Conservation (phyloP, 2,329 filamentous ascomycete genomes). For the Orbilia oligospora region DNA sequence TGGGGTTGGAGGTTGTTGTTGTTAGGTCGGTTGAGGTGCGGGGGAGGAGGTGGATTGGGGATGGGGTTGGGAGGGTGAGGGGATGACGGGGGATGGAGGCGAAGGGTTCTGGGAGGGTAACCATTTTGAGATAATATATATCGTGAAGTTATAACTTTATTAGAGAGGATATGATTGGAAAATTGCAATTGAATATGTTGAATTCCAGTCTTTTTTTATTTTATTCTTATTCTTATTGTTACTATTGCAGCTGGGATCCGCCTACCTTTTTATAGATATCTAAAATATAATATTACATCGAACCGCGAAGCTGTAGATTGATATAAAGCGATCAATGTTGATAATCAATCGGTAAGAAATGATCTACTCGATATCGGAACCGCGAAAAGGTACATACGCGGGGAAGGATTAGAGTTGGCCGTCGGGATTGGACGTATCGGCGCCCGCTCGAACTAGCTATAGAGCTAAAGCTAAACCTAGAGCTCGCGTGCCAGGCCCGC, state of each 20-base stretch:
- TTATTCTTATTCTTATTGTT: too few relatives aligned
- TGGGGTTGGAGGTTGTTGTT: slow-evolving; percentile 62
- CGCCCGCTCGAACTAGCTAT: too few relatives aligned
- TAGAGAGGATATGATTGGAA: neutral
- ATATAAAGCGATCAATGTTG: too few relatives aligned
- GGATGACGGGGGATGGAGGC: slow-evolving; percentile 74
- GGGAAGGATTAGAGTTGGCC: slow-evolving; percentile 15
- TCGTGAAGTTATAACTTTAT: slow-evolving; percentile 58
- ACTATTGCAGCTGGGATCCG: neutral
- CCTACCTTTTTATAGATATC: slow-evolving; percentile 3
- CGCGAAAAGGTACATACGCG: too few relatives aligned
- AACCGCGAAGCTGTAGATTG: neutral
- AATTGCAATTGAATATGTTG: slow-evolving; percentile 28
- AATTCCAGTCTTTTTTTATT: slow-evolving; percentile 4
- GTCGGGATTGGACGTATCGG: slow-evolving; percentile 19
- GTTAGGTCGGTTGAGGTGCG: slow-evolving; percentile 76
- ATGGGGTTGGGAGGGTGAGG: slow-evolving; percentile 76
- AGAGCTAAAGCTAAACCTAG: too few relatives aligned
- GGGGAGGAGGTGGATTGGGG: slow-evolving; percentile 77
- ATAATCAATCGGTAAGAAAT: too few relatives aligned
- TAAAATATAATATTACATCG: too few relatives aligned
- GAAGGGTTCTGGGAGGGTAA: slow-evolving; percentile 75
- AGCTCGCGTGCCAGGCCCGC: neutral
- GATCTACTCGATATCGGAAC: neutral
- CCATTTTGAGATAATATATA: slow-evolving; percentile 48